Conservation (phyloP, 2,329 filamentous ascomycete genomes). For the Aspergillus texensis region DNA sequence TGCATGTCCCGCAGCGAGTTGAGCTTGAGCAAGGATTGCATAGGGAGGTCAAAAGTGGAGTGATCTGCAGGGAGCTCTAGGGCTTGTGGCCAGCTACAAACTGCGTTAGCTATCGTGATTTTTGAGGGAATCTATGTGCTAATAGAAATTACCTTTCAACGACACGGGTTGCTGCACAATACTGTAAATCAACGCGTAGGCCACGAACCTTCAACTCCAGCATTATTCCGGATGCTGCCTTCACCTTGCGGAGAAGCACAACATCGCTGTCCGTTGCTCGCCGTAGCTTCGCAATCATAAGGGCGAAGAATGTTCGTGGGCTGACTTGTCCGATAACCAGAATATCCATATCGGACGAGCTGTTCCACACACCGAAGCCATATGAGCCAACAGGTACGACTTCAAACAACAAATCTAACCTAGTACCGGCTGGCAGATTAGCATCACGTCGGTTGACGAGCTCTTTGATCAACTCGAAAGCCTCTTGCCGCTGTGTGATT, state of each 20-base stretch:
- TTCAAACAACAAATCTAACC: slow-evolving; percentile 1
- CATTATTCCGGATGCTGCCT: slow-evolving; percentile 11
- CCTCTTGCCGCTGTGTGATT: neutral
- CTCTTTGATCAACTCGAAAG: neutral
- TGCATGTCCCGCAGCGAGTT: slow-evolving; percentile 14
- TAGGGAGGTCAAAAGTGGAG: slow-evolving; percentile 8
- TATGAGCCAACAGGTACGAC: slow-evolving; percentile 11
- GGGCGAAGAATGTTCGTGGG: slow-evolving; percentile 12
- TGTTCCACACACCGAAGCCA: slow-evolving; percentile 8
- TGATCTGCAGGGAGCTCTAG: neutral
- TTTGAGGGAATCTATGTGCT: neutral
- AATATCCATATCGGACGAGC: slow-evolving; percentile 11
- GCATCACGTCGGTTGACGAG: slow-evolving; percentile 9
- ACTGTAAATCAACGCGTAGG: slow-evolving; percentile 9
- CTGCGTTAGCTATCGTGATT: neutral
- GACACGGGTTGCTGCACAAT: slow-evolving; percentile 11
- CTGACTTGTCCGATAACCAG: slow-evolving; percentile 9
- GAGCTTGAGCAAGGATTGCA: slow-evolving; percentile 13
- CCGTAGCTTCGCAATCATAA: slow-evolving; percentile 9
- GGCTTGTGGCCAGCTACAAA: slow-evolving; percentile 4
- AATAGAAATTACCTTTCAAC: neutral
- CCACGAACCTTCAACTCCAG: slow-evolving; percentile 9
- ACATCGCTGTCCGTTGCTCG: neutral
- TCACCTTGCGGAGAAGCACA: slow-evolving; percentile 12
- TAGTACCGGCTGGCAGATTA: slow-evolving; percentile 1